Evolutionary conservation across 2,329 filamentous ascomycete genomes (phyloP).

Genomic region (Cucurbitaria berberidis): DNA sequence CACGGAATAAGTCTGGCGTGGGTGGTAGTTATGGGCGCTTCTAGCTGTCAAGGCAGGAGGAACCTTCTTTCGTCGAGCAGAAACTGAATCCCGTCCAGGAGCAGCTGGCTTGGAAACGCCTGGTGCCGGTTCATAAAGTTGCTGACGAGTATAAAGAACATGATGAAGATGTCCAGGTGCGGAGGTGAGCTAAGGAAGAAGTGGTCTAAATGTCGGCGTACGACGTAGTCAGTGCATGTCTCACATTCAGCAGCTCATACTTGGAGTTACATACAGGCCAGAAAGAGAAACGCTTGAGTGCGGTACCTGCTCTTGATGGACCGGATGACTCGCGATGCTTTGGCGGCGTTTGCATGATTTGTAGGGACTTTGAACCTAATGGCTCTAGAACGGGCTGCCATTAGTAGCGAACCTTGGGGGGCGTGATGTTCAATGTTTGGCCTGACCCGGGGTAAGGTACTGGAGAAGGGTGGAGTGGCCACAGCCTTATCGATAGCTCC

Average conservation of each 20-base stretch:
- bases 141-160: constrained; percentile 45
- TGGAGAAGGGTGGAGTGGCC: neutral
- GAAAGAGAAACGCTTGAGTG: constrained; percentile 40
- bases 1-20: neutral
- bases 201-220: no score
- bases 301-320: constrained; percentile 40
- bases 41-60: constrained; percentile 21
- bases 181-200: constrained; percentile 41
- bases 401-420: neutral
- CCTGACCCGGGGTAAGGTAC: neutral
- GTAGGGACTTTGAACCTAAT: constrained; percentile 18
- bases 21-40: neutral
- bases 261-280: no score
- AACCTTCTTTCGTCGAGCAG: constrained; percentile 36
- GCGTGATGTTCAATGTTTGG: neutral
- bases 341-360: constrained; percentile 26
- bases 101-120: constrained; percentile 34
- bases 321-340: constrained; percentile 33
- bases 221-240: no score
- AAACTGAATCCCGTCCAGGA: constrained; percentile 34
- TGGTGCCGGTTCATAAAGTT: constrained; percentile 45
- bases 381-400: constrained; percentile 24
- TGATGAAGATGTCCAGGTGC: constrained; percentile 42
- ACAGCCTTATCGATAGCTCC: constrained; percentile 12
- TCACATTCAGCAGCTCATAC: no score